Conservation (phyloP, 129 eudicot species). For the Pittosporum tobira region DNA sequence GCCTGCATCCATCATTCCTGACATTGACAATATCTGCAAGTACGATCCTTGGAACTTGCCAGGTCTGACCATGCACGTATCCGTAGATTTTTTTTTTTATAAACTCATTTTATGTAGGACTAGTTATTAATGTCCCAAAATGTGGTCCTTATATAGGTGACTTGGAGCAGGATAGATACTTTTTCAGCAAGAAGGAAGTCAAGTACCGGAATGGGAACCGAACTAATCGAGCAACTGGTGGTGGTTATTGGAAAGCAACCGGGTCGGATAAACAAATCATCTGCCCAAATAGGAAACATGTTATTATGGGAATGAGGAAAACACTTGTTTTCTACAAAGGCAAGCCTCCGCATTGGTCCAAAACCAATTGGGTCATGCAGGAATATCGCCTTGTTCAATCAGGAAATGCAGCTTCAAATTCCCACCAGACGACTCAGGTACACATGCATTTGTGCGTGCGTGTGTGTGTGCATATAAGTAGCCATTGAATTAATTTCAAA, state of each 20-base stretch:
- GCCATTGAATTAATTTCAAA: neutral
- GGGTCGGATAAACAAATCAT: slow-evolving; percentile 45
- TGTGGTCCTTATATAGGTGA: slow-evolving; percentile 30
- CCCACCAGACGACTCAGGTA: slow-evolving; percentile 20
- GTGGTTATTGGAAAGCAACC: slow-evolving; percentile 62
- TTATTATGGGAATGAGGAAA: slow-evolving; percentile 55
- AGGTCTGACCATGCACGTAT: too few species aligned
- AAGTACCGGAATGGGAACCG: slow-evolving; percentile 29
- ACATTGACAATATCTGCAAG: slow-evolving; percentile 36
- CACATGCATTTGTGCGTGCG: neutral
- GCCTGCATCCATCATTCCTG: slow-evolving; percentile 83
- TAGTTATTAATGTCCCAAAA: neutral
- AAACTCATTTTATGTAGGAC: neutral
- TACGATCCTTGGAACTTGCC: slow-evolving; percentile 76
- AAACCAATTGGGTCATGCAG: slow-evolving; percentile 76
- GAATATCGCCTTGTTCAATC: slow-evolving; percentile 55
- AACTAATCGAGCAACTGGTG: slow-evolving; percentile 28
- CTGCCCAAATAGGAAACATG: slow-evolving; percentile 23
- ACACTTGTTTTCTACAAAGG: slow-evolving; percentile 51
- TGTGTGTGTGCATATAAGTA: neutral
- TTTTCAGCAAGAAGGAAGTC: slow-evolving; percentile 59
- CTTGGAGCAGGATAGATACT: slow-evolving; percentile 56
- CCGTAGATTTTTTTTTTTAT: neutral
- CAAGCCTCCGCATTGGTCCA: slow-evolving; percentile 28
- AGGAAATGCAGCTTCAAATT: slow-evolving; percentile 9